Percentiles rank a stretch among this genome's conserved stretches.
Evolutionary conservation across 495 filamentous ascomycete species (phyloP).

Genomic region (Penicillium argentinense): DNA sequence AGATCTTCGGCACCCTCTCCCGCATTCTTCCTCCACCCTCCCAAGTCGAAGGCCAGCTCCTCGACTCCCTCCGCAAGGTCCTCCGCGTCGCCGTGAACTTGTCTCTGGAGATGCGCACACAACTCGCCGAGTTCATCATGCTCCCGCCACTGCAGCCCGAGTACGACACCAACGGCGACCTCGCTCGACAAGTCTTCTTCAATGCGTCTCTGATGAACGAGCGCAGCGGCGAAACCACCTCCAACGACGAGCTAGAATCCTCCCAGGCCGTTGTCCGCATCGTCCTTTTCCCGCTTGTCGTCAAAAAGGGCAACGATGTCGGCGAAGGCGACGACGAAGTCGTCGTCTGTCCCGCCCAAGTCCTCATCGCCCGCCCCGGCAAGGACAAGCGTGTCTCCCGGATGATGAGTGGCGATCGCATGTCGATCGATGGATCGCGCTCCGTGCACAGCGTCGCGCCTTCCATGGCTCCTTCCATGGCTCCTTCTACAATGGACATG

Average conservation of each 20-base stretch:
- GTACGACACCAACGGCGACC: conserved; percentile 89
- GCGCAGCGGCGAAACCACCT: conserved; percentile 64
- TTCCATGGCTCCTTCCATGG: conserved; percentile 37
- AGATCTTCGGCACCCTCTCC: conserved; percentile 75
- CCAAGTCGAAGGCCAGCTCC: conserved; percentile 69
- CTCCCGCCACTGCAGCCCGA: conserved; percentile 92
- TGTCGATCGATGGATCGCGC: conserved; percentile 39
- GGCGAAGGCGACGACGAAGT: conserved; percentile 87
- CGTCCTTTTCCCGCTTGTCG: conserved; percentile 90
- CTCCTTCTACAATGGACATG: conserved; percentile 44
- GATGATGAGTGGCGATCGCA: conserved; percentile 46
- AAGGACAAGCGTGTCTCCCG: conserved; percentile 45
- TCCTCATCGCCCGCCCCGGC: conserved; percentile 61
- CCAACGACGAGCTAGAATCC: conserved; percentile 75
- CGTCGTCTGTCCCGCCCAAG: conserved; percentile 90
- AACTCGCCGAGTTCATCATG: conserved; percentile 96
- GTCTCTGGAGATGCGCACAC: conserved; percentile 93
- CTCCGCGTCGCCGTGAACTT: conserved; percentile 80
- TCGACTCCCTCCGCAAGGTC: conserved; percentile 78
- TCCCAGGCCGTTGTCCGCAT: conserved; percentile 77
- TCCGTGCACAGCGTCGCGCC: conserved; percentile 49
- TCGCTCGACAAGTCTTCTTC: conserved; percentile 78
- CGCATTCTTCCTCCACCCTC: conserved; percentile 81
- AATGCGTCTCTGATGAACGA: conserved; percentile 93
- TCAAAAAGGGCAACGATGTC: conserved; percentile 87